Evolutionary conservation across 2,329 filamentous ascomycete species (phyloP), one percentile per base, ranked within the genome.

Genomic region (Rhynchosporium agropyri): DNA sequence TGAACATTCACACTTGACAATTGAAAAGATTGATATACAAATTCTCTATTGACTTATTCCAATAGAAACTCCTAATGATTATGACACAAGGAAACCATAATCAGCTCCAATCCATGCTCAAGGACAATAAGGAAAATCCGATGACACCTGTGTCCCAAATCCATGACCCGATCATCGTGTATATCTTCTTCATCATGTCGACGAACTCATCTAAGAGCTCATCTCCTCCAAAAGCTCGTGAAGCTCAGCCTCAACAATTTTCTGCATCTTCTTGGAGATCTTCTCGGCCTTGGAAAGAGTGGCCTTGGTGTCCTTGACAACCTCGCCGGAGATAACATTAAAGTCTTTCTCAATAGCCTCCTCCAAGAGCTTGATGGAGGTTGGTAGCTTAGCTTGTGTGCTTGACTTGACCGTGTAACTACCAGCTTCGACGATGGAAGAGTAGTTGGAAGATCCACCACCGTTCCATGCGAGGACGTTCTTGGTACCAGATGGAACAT

Each of bases 391-490:
- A 33, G 78, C 76, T 53, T 77, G 64, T 31, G 80, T 78, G 61
- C 78, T 71, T 58, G 77, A 71, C 70, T 78, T 74, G 74, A 77
- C 82, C 71, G 84, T 83, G 82, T 93, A 94, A 73, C 85, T 81
- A 74, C 91, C 90, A 71, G 86, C 82, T 71, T 86, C 80, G 68
- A 96, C 79, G 74, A 97, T 97, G 72, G 90, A 82, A 65, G 85
- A 84, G 86, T 91, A 97, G 89, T 99, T 97, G 81, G 84, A 88
- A 76, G 86, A 90, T 75, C 95, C 95, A 80, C 92, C 96, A 76
- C 96, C 95, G 86, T 99, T 99, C 94, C 93, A 99, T 78, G 94
- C 94, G 67, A 99, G 92, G 75, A 97, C 83, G 86, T 99, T 99
- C 77, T 88, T 87, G 71, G 96, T 99, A 77, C 91, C 88, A 58